Evolutionary conservation across 2,329 filamentous ascomycete species (phyloP).

Genomic region (Cryphonectria japonica): DNA sequence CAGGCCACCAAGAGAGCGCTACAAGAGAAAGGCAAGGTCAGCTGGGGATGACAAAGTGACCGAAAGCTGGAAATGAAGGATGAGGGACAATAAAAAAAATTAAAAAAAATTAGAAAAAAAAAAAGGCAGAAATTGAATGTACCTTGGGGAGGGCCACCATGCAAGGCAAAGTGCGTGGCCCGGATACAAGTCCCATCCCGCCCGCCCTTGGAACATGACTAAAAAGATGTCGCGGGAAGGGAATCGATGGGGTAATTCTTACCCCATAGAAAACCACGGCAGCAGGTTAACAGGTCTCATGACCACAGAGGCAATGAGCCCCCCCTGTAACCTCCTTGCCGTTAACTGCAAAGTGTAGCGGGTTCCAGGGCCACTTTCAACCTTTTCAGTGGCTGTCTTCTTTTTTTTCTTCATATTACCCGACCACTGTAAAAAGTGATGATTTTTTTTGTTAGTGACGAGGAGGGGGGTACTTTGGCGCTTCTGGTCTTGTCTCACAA

Average conservation of each 20-base stretch:
- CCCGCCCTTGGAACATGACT: conserved; percentile 22
- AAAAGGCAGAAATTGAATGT: conserved; percentile 6
- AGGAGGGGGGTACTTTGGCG: background rate
- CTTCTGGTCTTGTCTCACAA: background rate
- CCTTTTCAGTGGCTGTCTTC: conserved; percentile 8
- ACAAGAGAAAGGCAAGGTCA: background rate
- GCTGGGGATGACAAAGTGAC: background rate
- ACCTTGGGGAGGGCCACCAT: conserved; percentile 3
- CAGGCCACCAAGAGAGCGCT: background rate
- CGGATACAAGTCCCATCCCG: conserved; percentile 9
- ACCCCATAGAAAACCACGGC: conserved; percentile 35
- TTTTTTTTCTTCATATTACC: background rate
- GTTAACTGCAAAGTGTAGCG: conserved; percentile 31
- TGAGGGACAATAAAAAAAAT: background rate
- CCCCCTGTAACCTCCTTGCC: conserved; percentile 19
- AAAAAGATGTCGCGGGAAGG: conserved; percentile 26
- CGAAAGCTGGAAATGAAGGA: background rate
- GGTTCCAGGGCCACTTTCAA: conserved; percentile 12
- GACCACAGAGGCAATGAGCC: conserved; percentile 25
- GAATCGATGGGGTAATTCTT: conserved; percentile 38
- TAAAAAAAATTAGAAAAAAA: no score
- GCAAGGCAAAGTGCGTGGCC: background rate
- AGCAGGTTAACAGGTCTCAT: conserved; percentile 29
- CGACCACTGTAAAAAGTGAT: no score
- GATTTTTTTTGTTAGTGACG: background rate